These are phyloP conservation scores for Kuraishia hungarica DNA, from an alignment of 805 yeast species.

Conservation along the genomic window DNA sequence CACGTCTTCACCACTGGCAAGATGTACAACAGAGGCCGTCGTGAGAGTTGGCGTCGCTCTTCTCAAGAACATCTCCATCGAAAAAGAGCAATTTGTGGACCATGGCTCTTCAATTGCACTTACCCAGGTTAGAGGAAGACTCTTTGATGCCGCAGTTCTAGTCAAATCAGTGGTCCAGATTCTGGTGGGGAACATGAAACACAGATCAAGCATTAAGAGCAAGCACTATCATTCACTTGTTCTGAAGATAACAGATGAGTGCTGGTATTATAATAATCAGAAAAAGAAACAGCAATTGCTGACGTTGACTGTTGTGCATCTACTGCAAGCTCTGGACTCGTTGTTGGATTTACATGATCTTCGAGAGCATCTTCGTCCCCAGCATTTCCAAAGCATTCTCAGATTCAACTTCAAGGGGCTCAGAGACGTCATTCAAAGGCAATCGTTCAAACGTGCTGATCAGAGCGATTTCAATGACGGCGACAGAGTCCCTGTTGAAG, in stretches of 20 bases:
- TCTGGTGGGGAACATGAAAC: background rate
- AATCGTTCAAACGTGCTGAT: background rate
- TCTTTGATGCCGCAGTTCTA: background rate
- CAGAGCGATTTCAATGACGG: background rate
- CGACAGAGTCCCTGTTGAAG: conserved; percentile 10
- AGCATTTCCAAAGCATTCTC: conserved; percentile 11
- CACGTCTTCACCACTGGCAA: background rate
- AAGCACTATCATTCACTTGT: conserved; percentile 18
- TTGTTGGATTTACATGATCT: conserved; percentile 16
- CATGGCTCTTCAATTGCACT: background rate
- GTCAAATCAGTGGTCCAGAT: background rate
- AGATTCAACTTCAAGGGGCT: conserved; percentile 9
- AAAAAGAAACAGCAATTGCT: conserved; percentile 8
- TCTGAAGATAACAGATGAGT: conserved; percentile 9
- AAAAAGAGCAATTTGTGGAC: background rate
- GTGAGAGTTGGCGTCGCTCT: background rate
- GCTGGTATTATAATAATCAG: conserved; percentile 7
- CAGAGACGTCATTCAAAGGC: conserved; percentile 5
- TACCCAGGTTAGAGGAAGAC: background rate
- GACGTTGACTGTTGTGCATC: conserved; percentile 21
- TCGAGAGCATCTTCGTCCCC: conserved; percentile 15
- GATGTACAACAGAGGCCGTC: background rate
- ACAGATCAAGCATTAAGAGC: conserved; percentile 12
- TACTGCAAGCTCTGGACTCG: conserved; percentile 17
- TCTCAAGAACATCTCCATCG: background rate